These are phyloP conservation scores for Parmales sp. DNA, from an alignment of 108 stramenopile genomes.

Conservation along the genomic window DNA sequence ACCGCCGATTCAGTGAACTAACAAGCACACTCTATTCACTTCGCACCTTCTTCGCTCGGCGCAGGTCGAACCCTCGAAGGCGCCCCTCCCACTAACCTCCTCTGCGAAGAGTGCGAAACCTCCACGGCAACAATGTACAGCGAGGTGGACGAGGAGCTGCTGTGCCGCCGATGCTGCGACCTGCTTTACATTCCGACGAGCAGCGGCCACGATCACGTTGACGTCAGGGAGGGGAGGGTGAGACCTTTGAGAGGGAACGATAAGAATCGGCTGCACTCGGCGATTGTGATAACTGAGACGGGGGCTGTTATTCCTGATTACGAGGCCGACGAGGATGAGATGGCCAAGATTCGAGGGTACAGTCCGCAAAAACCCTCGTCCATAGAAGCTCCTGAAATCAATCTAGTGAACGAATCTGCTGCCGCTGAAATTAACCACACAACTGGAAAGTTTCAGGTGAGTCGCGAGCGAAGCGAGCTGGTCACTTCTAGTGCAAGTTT, in stretches of 20 bases:
- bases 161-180: not conserved
- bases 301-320: not conserved
- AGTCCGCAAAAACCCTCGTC: not conserved
- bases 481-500: too few relatives aligned
- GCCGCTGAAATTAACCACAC: not conserved
- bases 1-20: too few relatives aligned
- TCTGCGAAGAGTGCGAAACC: not conserved
- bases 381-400: not conserved
- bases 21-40: too few relatives aligned
- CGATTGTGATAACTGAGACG: not conserved
- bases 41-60: too few relatives aligned
- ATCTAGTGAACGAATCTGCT: not conserved
- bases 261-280: not conserved
- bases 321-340: slow-evolving; percentile 3
- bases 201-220: not conserved
- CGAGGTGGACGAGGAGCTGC: slow-evolving; percentile 10
- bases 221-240: not conserved
- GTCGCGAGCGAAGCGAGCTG: too few relatives aligned
- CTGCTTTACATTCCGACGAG: slow-evolving; percentile 3
- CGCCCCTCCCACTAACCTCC: not conserved
- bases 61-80: not conserved
- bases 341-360: slow-evolving; percentile 4
- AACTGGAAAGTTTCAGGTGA: not conserved
- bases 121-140: not conserved
- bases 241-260: not conserved